Evolutionary conservation across 306 rosid species (phyloP), one percentile per base, ranked within the genome.

Genomic region (Acacia crassicarpa): DNA sequence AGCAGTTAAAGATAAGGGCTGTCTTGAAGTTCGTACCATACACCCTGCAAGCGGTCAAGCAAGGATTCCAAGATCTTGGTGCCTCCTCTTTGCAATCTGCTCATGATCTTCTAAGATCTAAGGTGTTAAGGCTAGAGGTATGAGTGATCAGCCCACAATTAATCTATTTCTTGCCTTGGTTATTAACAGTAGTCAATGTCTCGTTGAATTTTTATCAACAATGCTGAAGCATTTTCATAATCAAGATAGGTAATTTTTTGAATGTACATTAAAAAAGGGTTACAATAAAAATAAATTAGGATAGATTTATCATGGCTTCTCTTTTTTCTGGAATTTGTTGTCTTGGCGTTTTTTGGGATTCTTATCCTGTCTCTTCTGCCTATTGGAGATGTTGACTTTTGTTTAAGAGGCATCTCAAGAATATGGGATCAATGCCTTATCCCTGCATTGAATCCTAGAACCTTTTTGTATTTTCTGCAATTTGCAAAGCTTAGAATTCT

Each of bases 51-150:
- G 99, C 98, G 16, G 97, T 95, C 38, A 93, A 84, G 85, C 98
- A 95, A 88, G 99, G 97, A 81, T 93, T 95, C 88, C 99, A 95
- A 83, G 99, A 95, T 86, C 94, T 95, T 15, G 99, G 99, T 38
- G 99, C 98, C 67, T 76, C 85, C 48, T 93, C 98, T 80, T 77
- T 95, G 76, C 87, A 90, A 85, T 88, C 98, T 53, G 97, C 98
- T 75, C 99, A 93, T 68, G 92, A 95, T 82, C 98, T 95, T 84
- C 86, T 95, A 78, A 84, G 92, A 84, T 85, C 89, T 43, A 86
- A 85, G 75, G 87, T 83, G 70, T 79, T 93, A 62, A 92, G 99
- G 91, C 91, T 95, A 59, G 99, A 93, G 98, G 99, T 93, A 90
- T 35, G 85, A 53, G 43, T 56, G 20, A 58, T 68, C 32, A n/a